Percentiles rank a stretch among this genome's conserved stretches.
These are phyloP conservation scores for Agrocybe chaxingu DNA, from an alignment of 768 basidiomycete species.

Conservation along the genomic window DNA sequence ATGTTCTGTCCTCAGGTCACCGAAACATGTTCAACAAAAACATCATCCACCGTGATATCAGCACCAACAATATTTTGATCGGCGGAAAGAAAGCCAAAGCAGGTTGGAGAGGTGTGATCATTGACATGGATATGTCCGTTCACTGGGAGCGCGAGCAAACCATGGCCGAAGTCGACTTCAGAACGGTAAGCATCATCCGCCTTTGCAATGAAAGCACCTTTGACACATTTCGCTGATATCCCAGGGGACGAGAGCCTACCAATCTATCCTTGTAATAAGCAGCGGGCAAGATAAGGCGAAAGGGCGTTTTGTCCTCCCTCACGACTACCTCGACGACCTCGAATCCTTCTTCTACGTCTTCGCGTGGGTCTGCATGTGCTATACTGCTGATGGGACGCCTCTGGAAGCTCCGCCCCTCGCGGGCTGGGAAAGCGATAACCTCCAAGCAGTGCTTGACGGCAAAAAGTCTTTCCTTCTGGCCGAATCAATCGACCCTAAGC, in stretches of 20 bases:
- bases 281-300: neutral
- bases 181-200: conserved; percentile 2
- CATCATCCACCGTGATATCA: conserved; percentile 26
- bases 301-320: neutral
- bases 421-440: too few relatives aligned
- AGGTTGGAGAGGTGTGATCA: conserved; percentile 1
- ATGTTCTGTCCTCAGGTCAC: conserved; percentile 12
- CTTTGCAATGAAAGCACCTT: neutral
- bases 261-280: conserved; percentile 7
- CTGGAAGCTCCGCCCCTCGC: too few relatives aligned
- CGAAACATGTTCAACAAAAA: conserved; percentile 9
- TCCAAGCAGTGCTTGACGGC: too few relatives aligned
- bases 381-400: neutral
- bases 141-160: neutral
- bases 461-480: too few relatives aligned
- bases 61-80: conserved; percentile 21
- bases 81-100: neutral
- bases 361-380: conserved; percentile 1
- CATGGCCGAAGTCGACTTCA: neutral
- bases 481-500: too few relatives aligned
- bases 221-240: neutral
- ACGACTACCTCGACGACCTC: conserved; percentile 5
- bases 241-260: conserved; percentile 11
- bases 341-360: conserved; percentile 7
- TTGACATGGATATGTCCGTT: conserved; percentile 16